Evolutionary conservation across 345 rosid genomes (phyloP).

Genomic region (Bruguiera gymnorhiza): DNA sequence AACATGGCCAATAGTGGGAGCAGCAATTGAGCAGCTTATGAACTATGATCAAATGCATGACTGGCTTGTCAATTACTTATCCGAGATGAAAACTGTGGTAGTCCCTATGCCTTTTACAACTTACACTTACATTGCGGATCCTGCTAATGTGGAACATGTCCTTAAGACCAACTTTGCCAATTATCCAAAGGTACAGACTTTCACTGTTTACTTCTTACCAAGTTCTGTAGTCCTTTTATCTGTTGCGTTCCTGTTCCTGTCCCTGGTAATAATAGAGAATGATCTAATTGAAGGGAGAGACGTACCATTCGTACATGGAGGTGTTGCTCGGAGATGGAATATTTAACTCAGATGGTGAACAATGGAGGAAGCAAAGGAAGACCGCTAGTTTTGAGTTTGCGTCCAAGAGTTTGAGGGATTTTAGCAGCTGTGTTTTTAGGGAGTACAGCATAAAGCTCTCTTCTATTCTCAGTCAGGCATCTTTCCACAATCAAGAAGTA

Average conservation of each 20-base stretch:
- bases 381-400: slow-evolving; percentile 96
- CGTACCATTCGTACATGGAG: slow-evolving; percentile 92
- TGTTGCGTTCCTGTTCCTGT: not conserved
- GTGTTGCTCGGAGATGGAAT: slow-evolving; percentile 88
- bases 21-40: slow-evolving; percentile 72
- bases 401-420: slow-evolving; percentile 88
- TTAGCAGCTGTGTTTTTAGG: slow-evolving; percentile 79
- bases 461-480: slow-evolving; percentile 54
- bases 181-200: slow-evolving; percentile 69
- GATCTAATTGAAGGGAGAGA: slow-evolving; percentile 60
- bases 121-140: slow-evolving; percentile 91
- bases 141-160: slow-evolving; percentile 81
- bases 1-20: slow-evolving; percentile 95
- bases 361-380: slow-evolving; percentile 90
- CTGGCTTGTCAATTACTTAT: slow-evolving; percentile 74
- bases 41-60: slow-evolving; percentile 89
- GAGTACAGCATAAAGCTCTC: slow-evolving; percentile 81
- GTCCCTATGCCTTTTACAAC: slow-evolving; percentile 90
- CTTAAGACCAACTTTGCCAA: slow-evolving; percentile 82
- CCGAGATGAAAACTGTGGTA: slow-evolving; percentile 58
- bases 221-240: not conserved
- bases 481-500: slow-evolving; percentile 47
- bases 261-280: not conserved
- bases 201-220: not conserved
- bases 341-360: slow-evolving; percentile 84